Percentiles rank a stretch among this genome's conserved stretches.
phyloP scores from a whole-genome alignment of 202 grass and related monocot genomes.

The Setaria viridis region DNA sequence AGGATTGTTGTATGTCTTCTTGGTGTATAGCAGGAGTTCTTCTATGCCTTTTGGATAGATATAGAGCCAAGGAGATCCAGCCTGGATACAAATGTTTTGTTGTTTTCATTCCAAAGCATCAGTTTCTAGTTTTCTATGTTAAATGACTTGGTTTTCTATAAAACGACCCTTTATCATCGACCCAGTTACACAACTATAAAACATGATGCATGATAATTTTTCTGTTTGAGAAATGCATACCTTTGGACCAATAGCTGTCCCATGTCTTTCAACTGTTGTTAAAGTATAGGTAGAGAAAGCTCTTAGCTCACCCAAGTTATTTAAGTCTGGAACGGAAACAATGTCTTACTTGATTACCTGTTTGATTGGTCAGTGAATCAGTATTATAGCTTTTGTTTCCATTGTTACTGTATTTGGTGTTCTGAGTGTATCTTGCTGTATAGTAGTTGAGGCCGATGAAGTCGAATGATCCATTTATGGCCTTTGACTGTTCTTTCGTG shows the following conservation, averaged over 20 bases:
- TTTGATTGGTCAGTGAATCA: slow-evolving; percentile 70
- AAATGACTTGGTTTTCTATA: slow-evolving; percentile 19
- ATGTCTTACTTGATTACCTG: slow-evolving; percentile 47
- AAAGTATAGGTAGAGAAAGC: slow-evolving; percentile 40
- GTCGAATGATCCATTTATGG: slow-evolving; percentile 77
- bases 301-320: slow-evolving; percentile 45
- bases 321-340: slow-evolving; percentile 16
- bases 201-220: slow-evolving; percentile 22
- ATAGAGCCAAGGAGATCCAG: slow-evolving; percentile 72
- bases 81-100: slow-evolving; percentile 48
- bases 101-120: slow-evolving; percentile 12
- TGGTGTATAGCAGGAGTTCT: slow-evolving; percentile 76
- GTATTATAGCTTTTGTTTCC: slow-evolving; percentile 63
- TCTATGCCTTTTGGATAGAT: slow-evolving; percentile 84
- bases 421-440: slow-evolving; percentile 62
- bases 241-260: slow-evolving; percentile 74
- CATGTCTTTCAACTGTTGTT: slow-evolving; percentile 72
- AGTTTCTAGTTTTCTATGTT: slow-evolving; percentile 6
- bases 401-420: slow-evolving; percentile 32
- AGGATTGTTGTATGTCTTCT: slow-evolving; percentile 83
- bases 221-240: slow-evolving; percentile 43
- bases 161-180: background rate
- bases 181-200: background rate
- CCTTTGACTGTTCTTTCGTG: slow-evolving; percentile 63
- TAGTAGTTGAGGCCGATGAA: slow-evolving; percentile 94